Percentiles rank a stretch among this genome's conserved stretches.
Conservation (phyloP, 1,284 basidiomycete species). For the Apiotrichum akiyoshidainum region DNA sequence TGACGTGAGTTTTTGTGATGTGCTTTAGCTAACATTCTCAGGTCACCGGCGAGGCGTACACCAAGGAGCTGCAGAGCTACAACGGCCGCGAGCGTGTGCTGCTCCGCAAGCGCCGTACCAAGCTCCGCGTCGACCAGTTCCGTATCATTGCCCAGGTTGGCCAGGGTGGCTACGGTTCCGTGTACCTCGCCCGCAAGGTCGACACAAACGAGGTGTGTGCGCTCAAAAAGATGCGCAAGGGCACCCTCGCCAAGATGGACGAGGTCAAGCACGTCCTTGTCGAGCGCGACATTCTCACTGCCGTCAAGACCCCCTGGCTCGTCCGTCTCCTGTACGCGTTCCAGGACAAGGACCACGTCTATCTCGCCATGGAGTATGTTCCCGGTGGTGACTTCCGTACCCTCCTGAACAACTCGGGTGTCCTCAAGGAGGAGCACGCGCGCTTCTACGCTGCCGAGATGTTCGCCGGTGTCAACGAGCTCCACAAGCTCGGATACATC, state of each 20-base stretch:
- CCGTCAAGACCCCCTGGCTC: constrained; percentile 93
- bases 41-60: constrained; percentile 60
- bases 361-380: constrained; percentile 97
- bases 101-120: constrained; percentile 79
- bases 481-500: constrained; percentile 93
- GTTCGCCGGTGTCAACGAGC: constrained; percentile 84
- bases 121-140: constrained; percentile 83
- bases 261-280: constrained; percentile 88
- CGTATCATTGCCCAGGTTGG: constrained; percentile 94
- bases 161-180: constrained; percentile 94
- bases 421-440: constrained; percentile 92
- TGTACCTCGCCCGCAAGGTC: constrained; percentile 83
- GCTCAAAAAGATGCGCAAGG: constrained; percentile 91
- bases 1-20: constrained; percentile 51
- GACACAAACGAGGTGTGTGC: constrained; percentile 93
- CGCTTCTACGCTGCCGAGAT: constrained; percentile 93
- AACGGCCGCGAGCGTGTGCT: constrained; percentile 85
- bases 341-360: constrained; percentile 82
- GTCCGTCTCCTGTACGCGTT: constrained; percentile 90
- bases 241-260: constrained; percentile 92
- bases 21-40: constrained; percentile 10
- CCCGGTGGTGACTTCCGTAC: constrained; percentile 95
- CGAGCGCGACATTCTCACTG: constrained; percentile 93
- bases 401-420: constrained; percentile 90
- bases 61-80: constrained; percentile 83